These are phyloP conservation scores for Rhizophlyctis rosea DNA, from an alignment of 192 early-diverging fungal species.

Conservation along the genomic window DNA sequence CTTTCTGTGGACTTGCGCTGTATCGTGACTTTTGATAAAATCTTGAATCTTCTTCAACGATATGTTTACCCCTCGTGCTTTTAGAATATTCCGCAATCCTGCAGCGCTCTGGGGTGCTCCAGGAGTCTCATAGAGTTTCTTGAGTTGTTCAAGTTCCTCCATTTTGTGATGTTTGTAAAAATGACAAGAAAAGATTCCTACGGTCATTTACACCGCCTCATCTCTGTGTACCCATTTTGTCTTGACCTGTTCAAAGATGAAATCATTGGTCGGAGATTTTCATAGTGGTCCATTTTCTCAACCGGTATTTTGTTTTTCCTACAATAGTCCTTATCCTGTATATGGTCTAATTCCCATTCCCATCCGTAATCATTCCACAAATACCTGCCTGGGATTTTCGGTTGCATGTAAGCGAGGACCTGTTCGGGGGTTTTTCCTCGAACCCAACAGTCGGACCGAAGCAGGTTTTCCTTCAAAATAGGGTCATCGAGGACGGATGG, in stretches of 20 bases:
- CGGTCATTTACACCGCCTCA: no score
- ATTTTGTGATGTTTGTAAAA: conserved; percentile 8
- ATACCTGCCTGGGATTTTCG: conserved; percentile 9
- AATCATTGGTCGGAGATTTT: conserved; percentile 5
- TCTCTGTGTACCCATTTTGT: no score
- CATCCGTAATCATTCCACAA: conserved; percentile 8
- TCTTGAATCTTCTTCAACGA: background rate
- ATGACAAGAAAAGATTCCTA: no score
- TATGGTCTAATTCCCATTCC: conserved; percentile 16
- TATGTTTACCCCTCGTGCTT: background rate
- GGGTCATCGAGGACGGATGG: background rate
- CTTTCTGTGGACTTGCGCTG: conserved; percentile 16
- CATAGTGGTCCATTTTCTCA: no score
- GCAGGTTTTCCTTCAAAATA: background rate
- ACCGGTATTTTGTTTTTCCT: no score
- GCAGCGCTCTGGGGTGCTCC: conserved; percentile 9
- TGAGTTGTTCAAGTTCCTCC: conserved; percentile 20
- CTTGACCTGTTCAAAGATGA: conserved; percentile 5
- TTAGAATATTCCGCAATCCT: conserved; percentile 8
- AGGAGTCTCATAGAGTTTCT: conserved; percentile 3
- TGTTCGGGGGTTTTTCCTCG: conserved; percentile 18
- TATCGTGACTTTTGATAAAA: conserved; percentile 7
- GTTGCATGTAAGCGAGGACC: conserved; percentile 7
- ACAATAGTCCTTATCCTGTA: no score
- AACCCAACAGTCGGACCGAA: background rate